Conservation (phyloP, 2,329 filamentous ascomycete genomes). For the Penicillium sp. region DNA sequence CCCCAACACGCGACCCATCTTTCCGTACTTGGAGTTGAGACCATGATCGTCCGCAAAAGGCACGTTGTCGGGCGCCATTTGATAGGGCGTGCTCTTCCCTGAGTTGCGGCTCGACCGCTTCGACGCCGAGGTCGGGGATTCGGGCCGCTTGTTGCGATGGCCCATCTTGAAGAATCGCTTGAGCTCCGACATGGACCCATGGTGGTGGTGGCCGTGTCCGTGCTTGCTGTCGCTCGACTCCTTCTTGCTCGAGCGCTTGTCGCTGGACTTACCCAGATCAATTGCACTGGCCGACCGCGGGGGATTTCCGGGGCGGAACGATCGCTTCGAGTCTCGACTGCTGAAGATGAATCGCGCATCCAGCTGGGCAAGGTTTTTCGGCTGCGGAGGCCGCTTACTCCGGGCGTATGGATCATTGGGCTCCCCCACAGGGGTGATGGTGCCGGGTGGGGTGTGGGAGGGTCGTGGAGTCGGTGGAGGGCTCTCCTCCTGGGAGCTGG, state of each 20-base stretch:
- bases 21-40: conserved; percentile 85
- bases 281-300: conserved; percentile 44
- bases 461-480: conserved; percentile 56
- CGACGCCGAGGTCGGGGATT: conserved; percentile 57
- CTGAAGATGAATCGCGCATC: conserved; percentile 83
- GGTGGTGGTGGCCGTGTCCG: conserved; percentile 48
- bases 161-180: conserved; percentile 90
- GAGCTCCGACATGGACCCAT: conserved; percentile 82
- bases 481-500: conserved; percentile 53
- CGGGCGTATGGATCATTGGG: conserved; percentile 83
- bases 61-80: conserved; percentile 48
- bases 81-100: conserved; percentile 50
- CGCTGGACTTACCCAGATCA: conserved; percentile 38
- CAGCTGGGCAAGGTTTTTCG: conserved; percentile 59
- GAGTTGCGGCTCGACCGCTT: conserved; percentile 51
- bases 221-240: conserved; percentile 42
- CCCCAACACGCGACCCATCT: conserved; percentile 87
- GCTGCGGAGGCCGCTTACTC: conserved; percentile 66
- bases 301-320: conserved; percentile 33
- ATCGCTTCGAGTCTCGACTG: conserved; percentile 62
- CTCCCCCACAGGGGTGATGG: conserved; percentile 73
- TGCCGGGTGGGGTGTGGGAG: conserved; percentile 55
- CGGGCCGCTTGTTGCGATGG: conserved; percentile 57
- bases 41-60: conserved; percentile 95
- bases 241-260: conserved; percentile 51